A percentile compares a stretch with the other conserved stretches of the same genome.
Conservation (phyloP, 345 rosid genomes). For the Laguncularia racemosa region DNA sequence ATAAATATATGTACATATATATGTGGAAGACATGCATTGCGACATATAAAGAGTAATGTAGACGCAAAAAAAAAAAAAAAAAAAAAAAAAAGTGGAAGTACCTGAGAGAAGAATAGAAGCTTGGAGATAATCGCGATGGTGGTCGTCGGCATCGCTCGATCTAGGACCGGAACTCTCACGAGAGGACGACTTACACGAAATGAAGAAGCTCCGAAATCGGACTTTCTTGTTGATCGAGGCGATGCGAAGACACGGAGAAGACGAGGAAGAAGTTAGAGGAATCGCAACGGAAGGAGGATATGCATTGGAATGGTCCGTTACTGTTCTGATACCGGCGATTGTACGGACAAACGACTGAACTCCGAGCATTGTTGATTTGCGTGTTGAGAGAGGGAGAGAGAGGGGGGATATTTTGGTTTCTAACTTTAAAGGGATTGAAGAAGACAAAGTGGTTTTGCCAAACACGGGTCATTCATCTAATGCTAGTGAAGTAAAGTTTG, state of each 20-base stretch:
- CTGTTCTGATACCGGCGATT: conserved; percentile 12
- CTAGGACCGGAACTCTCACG: conserved; percentile 38
- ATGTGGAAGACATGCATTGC: too few relatives aligned
- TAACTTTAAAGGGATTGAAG: not conserved
- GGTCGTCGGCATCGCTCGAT: conserved; percentile 28
- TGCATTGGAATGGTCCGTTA: conserved; percentile 13
- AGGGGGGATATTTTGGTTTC: not conserved
- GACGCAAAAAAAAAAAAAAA: too few relatives aligned
- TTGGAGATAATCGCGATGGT: conserved; percentile 43
- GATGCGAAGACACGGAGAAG: conserved; percentile 21
- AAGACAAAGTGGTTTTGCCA: not conserved
- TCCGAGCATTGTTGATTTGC: conserved; percentile 30
- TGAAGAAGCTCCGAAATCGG: conserved; percentile 15
- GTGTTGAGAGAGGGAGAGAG: not conserved
- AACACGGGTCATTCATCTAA: too few relatives aligned
- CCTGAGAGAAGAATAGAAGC: conserved; percentile 86
- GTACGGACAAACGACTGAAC: conserved; percentile 25
- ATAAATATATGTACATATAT: too few relatives aligned
- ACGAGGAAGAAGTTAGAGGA: conserved; percentile 11
- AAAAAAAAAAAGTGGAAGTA: conserved; percentile 13
- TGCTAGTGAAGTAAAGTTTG: too few relatives aligned
- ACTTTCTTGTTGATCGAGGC: conserved; percentile 12
- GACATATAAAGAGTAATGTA: too few relatives aligned
- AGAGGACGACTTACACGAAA: conserved; percentile 41
- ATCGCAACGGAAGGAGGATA: conserved; percentile 7